Base-by-base conservation (phyloP, 2,329 filamentous ascomycete genomes). In the Fusarium citri region DNA sequence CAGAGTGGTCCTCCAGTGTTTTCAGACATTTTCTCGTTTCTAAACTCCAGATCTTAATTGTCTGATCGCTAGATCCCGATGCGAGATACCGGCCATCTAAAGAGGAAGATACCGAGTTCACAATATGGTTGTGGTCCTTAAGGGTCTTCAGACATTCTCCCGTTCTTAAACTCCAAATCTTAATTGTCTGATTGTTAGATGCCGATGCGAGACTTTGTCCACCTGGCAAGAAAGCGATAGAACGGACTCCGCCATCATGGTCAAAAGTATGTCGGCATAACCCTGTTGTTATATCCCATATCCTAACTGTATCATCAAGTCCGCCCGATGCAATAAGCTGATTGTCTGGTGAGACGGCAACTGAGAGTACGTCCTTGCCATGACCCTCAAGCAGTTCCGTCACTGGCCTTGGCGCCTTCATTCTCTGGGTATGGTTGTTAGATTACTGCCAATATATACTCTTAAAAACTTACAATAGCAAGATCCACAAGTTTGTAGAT, bases 231-330 rank as follows among this genome's bases (percentile, higher is more conserved):
- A 37, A 37, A 12, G 34, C 0, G 2, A 37, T 1, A 11, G 5
- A n/a, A 11, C 0, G 1, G 0, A 37, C 3, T 2, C 2, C 3
- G 6, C 5, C 9, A 11, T 11, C 9, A 4, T 11, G 18, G 6
- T 2, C 31, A 11, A 37, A 3, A 4, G 18, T 37, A 11, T 26
- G 14, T 25, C 2, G 5, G 5, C 37, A 53, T 1, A 7, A 0
- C 4, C 49, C 49, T 6, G 37, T 41, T 20, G n/a, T 11, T 5
- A 8, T 25, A n/a, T 53, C 25, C 37, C 49, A 53, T 3, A 53
- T 9, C 5, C 3, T 53, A 0, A 53, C 25, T 2, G 49, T 53
- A 0, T 1, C 2, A 2, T 42, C 10, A 0, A 1, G 0, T 11
- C 3, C 9, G 0, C 9, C 16, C 10, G 34, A 37, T 4, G 34